Base-by-base conservation (phyloP, 495 filamentous ascomycete species). In the Penicillium waksmanii region DNA sequence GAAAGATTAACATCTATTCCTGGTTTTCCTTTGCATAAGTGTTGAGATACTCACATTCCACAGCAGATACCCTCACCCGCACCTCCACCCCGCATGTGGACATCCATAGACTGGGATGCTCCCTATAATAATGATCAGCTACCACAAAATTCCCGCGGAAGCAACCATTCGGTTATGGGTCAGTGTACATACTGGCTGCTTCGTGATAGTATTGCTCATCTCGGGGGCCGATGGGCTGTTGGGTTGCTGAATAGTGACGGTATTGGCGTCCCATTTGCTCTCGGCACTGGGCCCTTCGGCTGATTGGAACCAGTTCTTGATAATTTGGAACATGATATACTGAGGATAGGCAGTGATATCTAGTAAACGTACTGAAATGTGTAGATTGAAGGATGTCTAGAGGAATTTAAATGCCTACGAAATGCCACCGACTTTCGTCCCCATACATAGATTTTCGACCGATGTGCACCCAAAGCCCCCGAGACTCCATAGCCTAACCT, bases 71-170 rank as follows among this genome's bases (percentile, higher is more conserved):
- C 57, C 49, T 58, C 60, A 27, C 61, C 61, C 47, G 47, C 56
- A 52, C 61, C 61, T 53, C 61, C 61, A 55, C 61, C 61, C n/a
- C 61, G 61, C 31, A 59, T 48, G 12, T 63, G 61, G 25, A 63
- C 56, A 47, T 42, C 48, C 61, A 56, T 59, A 15, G 52, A 46
- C 34, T 63, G 47, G 38, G 52, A 25, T 13, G 44, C 27, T 17
- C 56, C 56, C 56, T 63, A 31, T 52, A 0, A 50, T 33, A 15
- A 19, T 15, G 15, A 46, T 48, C 23, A 44, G 34, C 17, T 31
- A 38, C 18, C 35, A 15, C 27, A 33, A 5, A 13, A 18, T 25
- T 17, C 17, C 3, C 27, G 23, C 2, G 42, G 17, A n/a, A 18
- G 46, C 33, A 18, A 15, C 8, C 11, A 18, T 7, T 12, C 15